phyloP scores from a whole-genome alignment of 495 filamentous ascomycete genomes.

The Xylaria bambusicola region DNA sequence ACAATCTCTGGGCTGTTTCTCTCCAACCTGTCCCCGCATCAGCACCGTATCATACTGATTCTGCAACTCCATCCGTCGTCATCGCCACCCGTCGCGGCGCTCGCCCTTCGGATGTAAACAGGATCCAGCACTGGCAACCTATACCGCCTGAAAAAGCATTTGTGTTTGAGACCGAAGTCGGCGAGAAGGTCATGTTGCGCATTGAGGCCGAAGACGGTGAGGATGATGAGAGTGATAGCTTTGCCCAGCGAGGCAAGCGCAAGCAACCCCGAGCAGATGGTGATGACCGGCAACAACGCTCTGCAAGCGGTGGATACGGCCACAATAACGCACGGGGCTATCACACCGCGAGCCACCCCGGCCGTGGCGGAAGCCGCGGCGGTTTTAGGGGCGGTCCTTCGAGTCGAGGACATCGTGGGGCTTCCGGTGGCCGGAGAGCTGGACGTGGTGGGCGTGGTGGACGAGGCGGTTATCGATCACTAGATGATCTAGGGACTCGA shows the following conservation, averaged over 20 bases:
- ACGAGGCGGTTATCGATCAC: constrained; percentile 47
- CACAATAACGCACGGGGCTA: constrained; percentile 41
- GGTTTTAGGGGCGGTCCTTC: constrained; percentile 28
- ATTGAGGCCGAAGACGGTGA: constrained; percentile 68
- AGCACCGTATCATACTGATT: constrained; percentile 71
- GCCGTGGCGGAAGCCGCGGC: constrained; percentile 52
- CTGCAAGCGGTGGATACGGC: constrained; percentile 32
- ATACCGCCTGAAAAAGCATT: constrained; percentile 65
- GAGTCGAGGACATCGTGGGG: constrained; percentile 24
- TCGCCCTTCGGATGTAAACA: constrained; percentile 75
- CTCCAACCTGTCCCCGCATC: constrained; percentile 69
- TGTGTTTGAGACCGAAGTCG: constrained; percentile 76
- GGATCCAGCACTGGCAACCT: constrained; percentile 83
- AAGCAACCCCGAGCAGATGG: constrained; percentile 47
- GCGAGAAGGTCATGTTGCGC: constrained; percentile 80
- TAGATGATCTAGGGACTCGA: constrained; percentile 47
- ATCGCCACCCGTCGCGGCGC: constrained; percentile 70
- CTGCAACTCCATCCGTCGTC: constrained; percentile 71
- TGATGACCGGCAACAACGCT: constrained; percentile 47
- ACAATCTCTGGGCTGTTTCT: constrained; percentile 83
- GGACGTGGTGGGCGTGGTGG: constrained; percentile 48
- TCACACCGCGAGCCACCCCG: constrained; percentile 41
- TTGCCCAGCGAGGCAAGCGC: constrained; percentile 58
- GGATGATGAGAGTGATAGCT: constrained; percentile 61
- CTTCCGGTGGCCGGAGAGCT: constrained; percentile 30